Conservation (phyloP, 495 filamentous ascomycete species). For the Daldinia bambusicola region DNA sequence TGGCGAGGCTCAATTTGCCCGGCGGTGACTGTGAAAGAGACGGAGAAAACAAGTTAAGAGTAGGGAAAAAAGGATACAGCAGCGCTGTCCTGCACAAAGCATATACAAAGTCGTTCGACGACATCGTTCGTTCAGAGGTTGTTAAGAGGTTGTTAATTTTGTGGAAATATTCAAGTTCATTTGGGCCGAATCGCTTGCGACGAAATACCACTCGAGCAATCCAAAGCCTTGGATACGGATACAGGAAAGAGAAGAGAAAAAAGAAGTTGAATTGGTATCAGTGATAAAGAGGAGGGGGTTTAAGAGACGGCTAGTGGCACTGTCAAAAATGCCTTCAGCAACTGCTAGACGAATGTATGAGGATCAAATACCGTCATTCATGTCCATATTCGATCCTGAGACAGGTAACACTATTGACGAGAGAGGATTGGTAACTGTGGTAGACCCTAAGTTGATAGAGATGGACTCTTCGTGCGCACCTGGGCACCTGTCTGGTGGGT, state of each 20-base stretch:
- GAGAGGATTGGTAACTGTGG: constrained; percentile 55
- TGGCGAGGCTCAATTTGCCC: constrained; percentile 24
- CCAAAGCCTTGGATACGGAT: not conserved
- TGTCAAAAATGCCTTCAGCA: constrained; percentile 64
- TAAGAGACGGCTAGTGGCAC: constrained; percentile 18
- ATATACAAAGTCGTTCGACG: constrained; percentile 23
- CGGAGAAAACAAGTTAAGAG: constrained; percentile 35
- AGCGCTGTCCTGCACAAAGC: constrained; percentile 47
- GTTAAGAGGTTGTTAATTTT: constrained; percentile 21
- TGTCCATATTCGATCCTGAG: constrained; percentile 73
- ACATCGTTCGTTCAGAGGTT: constrained; percentile 27
- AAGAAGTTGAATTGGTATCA: not conserved
- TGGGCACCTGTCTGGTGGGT: constrained; percentile 32
- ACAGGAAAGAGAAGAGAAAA: not conserved
- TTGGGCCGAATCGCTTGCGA: constrained; percentile 24
- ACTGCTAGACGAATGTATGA: constrained; percentile 63
- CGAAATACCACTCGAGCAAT: constrained; percentile 13
- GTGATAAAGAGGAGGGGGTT: constrained; percentile 21
- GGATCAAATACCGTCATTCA: constrained; percentile 77
- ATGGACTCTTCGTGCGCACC: constrained; percentile 50
- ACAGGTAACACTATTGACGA: constrained; percentile 56
- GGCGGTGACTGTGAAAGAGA: constrained; percentile 33
- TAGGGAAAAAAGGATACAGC: constrained; percentile 48
- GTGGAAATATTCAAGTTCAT: constrained; percentile 12
- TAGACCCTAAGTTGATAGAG: constrained; percentile 57